Conservation (phyloP, 257 asterid species). For the Rauvolfia tetraphylla region DNA sequence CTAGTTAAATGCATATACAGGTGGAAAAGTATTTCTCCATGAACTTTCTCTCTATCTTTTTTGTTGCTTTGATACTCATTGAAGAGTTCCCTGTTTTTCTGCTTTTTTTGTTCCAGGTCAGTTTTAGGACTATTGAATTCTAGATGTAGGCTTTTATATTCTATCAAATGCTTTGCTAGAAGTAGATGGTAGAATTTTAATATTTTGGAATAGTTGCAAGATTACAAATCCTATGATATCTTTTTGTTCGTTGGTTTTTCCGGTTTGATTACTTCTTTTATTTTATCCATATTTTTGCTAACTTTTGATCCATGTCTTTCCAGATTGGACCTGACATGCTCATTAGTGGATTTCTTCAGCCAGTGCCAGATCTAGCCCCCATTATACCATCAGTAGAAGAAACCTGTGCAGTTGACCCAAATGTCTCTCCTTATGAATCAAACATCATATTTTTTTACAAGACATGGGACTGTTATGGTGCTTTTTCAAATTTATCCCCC, state of each 20-base stretch:
- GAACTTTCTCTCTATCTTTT: not conserved
- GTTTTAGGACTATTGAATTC: not conserved
- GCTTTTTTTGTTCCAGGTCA: not conserved
- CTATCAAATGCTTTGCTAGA: not conserved
- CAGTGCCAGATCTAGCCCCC: conserved; percentile 90
- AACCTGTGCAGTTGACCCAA: conserved; percentile 76
- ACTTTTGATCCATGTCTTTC: conserved; percentile 11
- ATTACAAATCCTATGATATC: not conserved
- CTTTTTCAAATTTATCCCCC: conserved; percentile 89
- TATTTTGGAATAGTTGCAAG: not conserved
- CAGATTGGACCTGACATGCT: conserved; percentile 98
- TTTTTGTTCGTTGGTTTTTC: not conserved
- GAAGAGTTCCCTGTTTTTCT: not conserved
- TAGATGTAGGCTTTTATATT: not conserved
- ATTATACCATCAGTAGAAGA: conserved; percentile 79
- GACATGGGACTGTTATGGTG: conserved; percentile 96
- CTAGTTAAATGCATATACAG: not conserved
- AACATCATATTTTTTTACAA: conserved; percentile 85
- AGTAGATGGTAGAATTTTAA: not conserved
- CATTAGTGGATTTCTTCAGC: conserved; percentile 90
- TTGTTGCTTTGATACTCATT: not conserved
- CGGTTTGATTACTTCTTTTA: not conserved
- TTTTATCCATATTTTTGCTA: not conserved
- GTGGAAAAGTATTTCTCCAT: not conserved
- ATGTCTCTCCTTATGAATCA: conserved; percentile 82